These are phyloP conservation scores for Metarhizium humberi DNA, from an alignment of 2,329 filamentous ascomycete species.

Conservation along the genomic window DNA sequence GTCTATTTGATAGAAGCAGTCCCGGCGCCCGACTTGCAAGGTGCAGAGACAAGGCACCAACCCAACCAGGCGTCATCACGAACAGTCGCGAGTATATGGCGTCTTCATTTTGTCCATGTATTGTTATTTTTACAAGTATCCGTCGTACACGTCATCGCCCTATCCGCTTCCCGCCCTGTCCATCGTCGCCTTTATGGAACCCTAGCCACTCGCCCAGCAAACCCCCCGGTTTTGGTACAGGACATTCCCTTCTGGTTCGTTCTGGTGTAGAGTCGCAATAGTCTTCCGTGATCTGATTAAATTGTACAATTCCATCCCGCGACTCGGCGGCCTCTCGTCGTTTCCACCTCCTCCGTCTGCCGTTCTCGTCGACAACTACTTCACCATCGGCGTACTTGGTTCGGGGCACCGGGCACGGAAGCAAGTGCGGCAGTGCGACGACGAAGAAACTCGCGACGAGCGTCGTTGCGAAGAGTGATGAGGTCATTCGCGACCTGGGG, in stretches of 20 bases:
- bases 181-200: slow-evolving; percentile 38
- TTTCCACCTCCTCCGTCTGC: slow-evolving; percentile 34
- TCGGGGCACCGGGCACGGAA: slow-evolving; percentile 82
- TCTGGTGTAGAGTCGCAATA: slow-evolving; percentile 24
- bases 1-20: too few relatives aligned
- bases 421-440: slow-evolving; percentile 78
- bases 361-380: slow-evolving; percentile 34
- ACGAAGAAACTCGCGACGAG: slow-evolving; percentile 85
- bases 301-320: slow-evolving; percentile 39
- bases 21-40: too few relatives aligned
- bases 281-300: slow-evolving; percentile 30
- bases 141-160: slow-evolving; percentile 13
- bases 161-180: slow-evolving; percentile 10
- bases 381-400: slow-evolving; percentile 65
- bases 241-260: slow-evolving; percentile 63
- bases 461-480: slow-evolving; percentile 90
- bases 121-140: background rate
- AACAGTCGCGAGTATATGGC: background rate
- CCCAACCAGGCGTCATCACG: background rate
- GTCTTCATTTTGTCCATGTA: background rate
- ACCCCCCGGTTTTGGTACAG: slow-evolving; percentile 82
- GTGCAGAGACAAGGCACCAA: background rate
- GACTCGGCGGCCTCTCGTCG: slow-evolving; percentile 28
- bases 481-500: slow-evolving; percentile 86
- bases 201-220: slow-evolving; percentile 68